Evolutionary conservation across 2,329 filamentous ascomycete species (phyloP), one percentile per base, ranked within the genome.

Genomic region (Colletotrichum godetiae): DNA sequence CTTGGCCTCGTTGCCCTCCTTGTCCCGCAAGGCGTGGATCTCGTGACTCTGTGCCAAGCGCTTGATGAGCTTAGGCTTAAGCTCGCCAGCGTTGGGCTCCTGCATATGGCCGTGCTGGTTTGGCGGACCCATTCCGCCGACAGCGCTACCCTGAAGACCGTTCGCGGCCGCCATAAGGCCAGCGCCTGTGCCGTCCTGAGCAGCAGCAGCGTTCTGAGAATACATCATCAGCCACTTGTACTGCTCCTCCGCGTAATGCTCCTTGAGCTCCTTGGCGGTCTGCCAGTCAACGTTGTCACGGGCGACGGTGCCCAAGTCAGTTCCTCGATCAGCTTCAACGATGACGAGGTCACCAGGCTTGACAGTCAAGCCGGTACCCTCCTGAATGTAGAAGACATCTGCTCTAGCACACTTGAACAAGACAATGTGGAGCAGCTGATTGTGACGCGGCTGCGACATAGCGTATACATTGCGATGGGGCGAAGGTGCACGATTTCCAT

Each of bases 151-250:
- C 75, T 92, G 90, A 73, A 92, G 85, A 58, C 90, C 88, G 77
- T 89, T 91, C 15, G 92, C 86, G 15, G 90, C 88, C 11, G 92
- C 88, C 83, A 92, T 88, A 65, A 92, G 86, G 33, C 92, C 91
- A 64, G 89, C 88, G 46, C 89, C 88, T 7, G 88, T 85, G 29
- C 90, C 88, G 74, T 92, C 91, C 68, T 91, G 88, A 27, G 87
- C 88, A 27, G 87, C 89, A 46, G 89, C 89, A 8, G 90, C 94
- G 80, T 91, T 94, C 81, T 95, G 92, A 1, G 95, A 98, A 82
- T 98, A 99, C 94, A 98, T 97, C 93, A 98, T 98, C 66, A 99
- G 88, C 94, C 96, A 98, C 79, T 95, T 95, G 85, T 98, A 98
- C 81, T 99, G 97, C 81, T 98, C 95, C 81, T 98, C 95, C 2